phyloP scores from a whole-genome alignment of 495 filamentous ascomycete genomes.

The Penicillium macrosclerotiorum region DNA sequence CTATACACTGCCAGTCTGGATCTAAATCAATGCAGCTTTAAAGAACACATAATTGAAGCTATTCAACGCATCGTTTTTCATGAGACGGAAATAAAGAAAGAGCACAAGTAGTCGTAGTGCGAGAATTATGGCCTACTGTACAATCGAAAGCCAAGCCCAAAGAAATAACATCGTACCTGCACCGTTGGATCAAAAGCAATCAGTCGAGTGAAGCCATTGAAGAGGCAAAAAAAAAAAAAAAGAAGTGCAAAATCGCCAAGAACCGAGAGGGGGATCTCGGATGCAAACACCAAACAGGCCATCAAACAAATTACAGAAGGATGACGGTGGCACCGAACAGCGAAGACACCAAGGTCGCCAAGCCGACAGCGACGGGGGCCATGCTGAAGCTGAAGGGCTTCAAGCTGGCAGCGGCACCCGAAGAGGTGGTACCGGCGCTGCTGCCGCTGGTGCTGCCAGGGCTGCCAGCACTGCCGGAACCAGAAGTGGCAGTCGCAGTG shows the following conservation, averaged over 20 bases:
- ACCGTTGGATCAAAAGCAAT: no score
- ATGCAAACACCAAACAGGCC: no score
- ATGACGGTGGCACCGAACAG: constrained; percentile 62
- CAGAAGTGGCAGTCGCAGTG: constrained; percentile 60
- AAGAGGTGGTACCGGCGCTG: constrained; percentile 22
- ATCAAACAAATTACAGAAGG: constrained; percentile 28
- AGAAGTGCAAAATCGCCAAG: constrained; percentile 20
- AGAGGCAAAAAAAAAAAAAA: not conserved
- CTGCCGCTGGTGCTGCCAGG: not conserved
- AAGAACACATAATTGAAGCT: no score
- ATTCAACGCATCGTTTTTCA: constrained; percentile 3
- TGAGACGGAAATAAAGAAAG: not conserved
- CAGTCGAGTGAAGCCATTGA: not conserved
- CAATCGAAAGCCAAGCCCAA: constrained; percentile 10
- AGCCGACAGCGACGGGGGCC: constrained; percentile 52
- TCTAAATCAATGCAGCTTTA: no score
- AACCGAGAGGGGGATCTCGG: constrained; percentile 8
- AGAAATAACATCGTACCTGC: constrained; percentile 1
- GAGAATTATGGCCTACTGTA: constrained; percentile 17
- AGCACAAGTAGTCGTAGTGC: constrained; percentile 6
- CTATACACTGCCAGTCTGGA: not conserved
- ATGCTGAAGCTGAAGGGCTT: constrained; percentile 47
- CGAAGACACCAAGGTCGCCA: constrained; percentile 56
- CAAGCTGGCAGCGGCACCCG: constrained; percentile 45
- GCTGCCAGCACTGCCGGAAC: constrained; percentile 49